Base-by-base conservation (phyloP, 2,329 filamentous ascomycete species). In the Pseudomassariella vexata region DNA sequence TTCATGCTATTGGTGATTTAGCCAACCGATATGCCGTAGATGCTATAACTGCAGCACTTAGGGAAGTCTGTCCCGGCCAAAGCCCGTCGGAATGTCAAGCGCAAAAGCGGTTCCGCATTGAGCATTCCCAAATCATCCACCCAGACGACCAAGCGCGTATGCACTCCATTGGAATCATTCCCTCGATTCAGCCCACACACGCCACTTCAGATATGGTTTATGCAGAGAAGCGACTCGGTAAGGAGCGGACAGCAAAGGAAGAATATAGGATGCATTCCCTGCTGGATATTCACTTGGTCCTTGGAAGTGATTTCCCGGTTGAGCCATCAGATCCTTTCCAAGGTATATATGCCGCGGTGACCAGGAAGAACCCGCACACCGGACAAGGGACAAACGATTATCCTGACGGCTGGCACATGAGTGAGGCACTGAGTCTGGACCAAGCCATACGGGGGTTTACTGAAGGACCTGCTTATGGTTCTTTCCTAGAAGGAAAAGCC, bases 291-390 rank as follows among this genome's bases (percentile, higher is more conserved):
- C 53, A 52, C 0, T 73, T 73, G 4, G 57, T 83, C 1, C 63
- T 85, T 2, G 81, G 81, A 3, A 82, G 76, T 29, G 81, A 85
- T 46, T 85, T 85, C 44, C 81, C 81, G 22, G 80, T 85, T 6
- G 80, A 85, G 50, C 80, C 79, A 3, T 70, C 79, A 0, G 71
- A 75, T 44, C 76, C 80, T 2, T 80, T 82, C 41, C 70, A 79
- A 34, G 81, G 80, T 12, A 75, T 85, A 23, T 85, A 82, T 44
- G 79, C 80, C 4, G 81, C 81, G 3, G 66, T 82, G 2, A 69
- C 78, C 9, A 63, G 81, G 34, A 68, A 68, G 24, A 76, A 62
- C 38, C 80, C 80, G 2, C 63, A 63, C 27, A 76, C 76, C 0
- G 73, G 70, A 1, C 59, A 56, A 2, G 69, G 70, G 12, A 53